Base-by-base conservation (phyloP, 305 asterid genomes). In the Fraxinus paxiana region DNA sequence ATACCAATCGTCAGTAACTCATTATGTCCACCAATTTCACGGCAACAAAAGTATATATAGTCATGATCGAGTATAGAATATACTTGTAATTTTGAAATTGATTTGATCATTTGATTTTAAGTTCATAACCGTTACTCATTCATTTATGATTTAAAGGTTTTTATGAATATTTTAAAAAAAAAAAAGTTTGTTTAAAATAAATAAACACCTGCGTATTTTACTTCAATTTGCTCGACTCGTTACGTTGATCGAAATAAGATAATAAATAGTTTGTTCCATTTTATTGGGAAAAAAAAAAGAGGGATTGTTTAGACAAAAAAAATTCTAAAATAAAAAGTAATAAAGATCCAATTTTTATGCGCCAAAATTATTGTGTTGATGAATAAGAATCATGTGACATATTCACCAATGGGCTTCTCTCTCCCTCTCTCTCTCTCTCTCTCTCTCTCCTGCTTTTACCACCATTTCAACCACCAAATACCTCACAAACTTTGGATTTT, bases 331-430 rank as follows among this genome's bases (percentile, higher is more conserved):
- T 18, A 18, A 59, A 59, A 17, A 59, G 31, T 18, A 24, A 22
- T 59, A 59, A 74, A 80, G 75, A 59, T 74, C 30, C 83, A 75
- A 70, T 61, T 69, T 80, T 75, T 61, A 59, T 75, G 35, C 38
- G 77, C 73, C 76, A 79, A 73, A 7, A 33, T 84, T 78, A 80
- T 48, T 56, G 34, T 72, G 22, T 18, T 8, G 7, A 59, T 81
- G 81, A 82, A 88, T 82, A 83, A 76, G 91, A 89, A 89, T 89
- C 97, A 84, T 88, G 94, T 92, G 93, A 87, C 70, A 70, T 82
- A 12, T 79, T 80, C 79, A 83, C 85, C 86, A 84, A 67, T 77
- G 41, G 37, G 77, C 79, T 54, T 81, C 78, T 48, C 31, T 56
- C 72, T 37, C 43, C 1, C 43, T 33, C 37, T 34, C 37, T 34